Conservation (phyloP, 1,139 yeast genomes). For the Suhomyces coccinellae region DNA sequence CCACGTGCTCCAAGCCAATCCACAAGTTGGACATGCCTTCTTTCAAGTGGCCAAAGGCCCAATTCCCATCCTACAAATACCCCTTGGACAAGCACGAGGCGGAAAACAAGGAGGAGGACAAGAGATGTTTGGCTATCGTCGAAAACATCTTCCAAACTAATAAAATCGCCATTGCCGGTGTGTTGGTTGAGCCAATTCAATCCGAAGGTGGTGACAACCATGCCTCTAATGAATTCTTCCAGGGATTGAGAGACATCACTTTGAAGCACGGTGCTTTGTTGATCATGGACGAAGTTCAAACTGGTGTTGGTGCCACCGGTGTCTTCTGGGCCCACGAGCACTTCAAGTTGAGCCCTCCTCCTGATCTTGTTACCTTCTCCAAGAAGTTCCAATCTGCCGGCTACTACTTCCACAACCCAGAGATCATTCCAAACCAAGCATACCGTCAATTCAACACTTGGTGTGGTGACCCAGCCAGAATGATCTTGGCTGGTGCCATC, state of each 20-base stretch:
- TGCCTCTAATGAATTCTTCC: constrained; percentile 73
- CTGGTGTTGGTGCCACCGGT: constrained; percentile 88
- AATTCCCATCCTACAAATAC: constrained; percentile 72
- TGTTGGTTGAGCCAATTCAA: constrained; percentile 78
- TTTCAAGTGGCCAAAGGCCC: constrained; percentile 85
- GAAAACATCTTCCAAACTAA: constrained; percentile 58
- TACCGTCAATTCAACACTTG: constrained; percentile 89
- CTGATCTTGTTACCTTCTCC: constrained; percentile 81
- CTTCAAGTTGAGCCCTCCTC: constrained; percentile 68
- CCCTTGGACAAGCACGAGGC: constrained; percentile 61
- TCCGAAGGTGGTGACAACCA: constrained; percentile 90
- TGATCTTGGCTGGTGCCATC: constrained; percentile 70
- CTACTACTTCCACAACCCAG: constrained; percentile 71
- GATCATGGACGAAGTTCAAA: constrained; percentile 83
- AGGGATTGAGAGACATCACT: constrained; percentile 72
- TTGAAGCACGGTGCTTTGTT: constrained; percentile 64
- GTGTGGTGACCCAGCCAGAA: constrained; percentile 88
- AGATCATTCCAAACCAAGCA: constrained; percentile 66
- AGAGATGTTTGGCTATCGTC: constrained; percentile 59
- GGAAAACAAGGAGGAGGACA: constrained; percentile 64
- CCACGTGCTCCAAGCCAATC: constrained; percentile 79
- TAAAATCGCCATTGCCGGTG: constrained; percentile 71
- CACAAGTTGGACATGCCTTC: constrained; percentile 85
- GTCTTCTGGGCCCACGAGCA: constrained; percentile 86
- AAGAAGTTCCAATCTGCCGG: constrained; percentile 89